Evolutionary conservation across 2,329 filamentous ascomycete genomes (phyloP).

Genomic region (Phyllosticta citribraziliensis): DNA sequence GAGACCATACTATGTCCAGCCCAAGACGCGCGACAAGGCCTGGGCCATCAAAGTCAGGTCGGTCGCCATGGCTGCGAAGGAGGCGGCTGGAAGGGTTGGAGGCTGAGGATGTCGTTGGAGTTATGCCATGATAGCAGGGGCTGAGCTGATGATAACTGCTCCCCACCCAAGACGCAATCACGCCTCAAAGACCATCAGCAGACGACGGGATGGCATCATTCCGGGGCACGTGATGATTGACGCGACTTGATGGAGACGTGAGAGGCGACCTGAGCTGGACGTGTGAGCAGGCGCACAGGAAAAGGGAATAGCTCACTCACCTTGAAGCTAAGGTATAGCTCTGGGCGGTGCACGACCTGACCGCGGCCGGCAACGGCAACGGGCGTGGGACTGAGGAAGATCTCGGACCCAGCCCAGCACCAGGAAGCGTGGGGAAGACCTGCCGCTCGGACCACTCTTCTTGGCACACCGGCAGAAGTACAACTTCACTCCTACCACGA

Average conservation of each 20-base stretch:
- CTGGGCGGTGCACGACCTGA: conserved; percentile 6
- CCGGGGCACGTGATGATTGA: conserved; percentile 1
- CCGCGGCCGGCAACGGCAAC: not conserved
- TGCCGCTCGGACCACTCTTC: not conserved
- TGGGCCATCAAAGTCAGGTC: conserved; percentile 22
- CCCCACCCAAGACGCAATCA: not conserved
- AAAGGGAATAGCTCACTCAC: not conserved
- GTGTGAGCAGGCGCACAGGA: not conserved
- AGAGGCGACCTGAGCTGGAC: not conserved
- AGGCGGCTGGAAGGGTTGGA: not conserved
- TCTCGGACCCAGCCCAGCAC: not conserved
- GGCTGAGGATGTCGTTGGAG: not conserved
- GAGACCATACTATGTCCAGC: conserved; percentile 21
- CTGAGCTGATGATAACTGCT: not conserved
- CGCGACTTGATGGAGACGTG: not conserved
- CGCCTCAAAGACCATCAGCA: not conserved
- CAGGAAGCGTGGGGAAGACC: conserved; percentile 4
- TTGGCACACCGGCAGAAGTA: not conserved
- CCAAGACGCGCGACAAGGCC: conserved; percentile 25
- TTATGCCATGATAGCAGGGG: not conserved
- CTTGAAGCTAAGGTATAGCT: not conserved
- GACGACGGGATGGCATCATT: conserved; percentile 7
- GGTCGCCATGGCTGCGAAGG: conserved; percentile 12
- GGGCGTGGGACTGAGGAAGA: not conserved
- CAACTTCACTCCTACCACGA: conserved; percentile 4